Evolutionary conservation across 352 stramenopile genomes (phyloP), one percentile per base, ranked within the genome.

Genomic region (Aphanomyces invadans): DNA sequence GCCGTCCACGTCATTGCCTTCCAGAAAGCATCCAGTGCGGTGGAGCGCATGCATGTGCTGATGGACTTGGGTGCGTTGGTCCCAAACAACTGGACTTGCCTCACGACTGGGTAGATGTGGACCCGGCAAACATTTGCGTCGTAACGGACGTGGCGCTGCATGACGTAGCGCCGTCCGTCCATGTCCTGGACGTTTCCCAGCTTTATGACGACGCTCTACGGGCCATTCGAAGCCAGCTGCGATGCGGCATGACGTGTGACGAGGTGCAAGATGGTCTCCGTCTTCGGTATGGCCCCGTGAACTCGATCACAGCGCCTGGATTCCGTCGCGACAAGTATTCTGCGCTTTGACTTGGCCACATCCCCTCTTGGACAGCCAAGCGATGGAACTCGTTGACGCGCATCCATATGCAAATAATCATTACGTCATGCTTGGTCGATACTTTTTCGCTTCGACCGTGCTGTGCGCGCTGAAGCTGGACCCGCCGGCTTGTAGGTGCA

Each of bases 381-480:
- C n/a, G n/a, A n/a, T n/a, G n/a, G n/a, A n/a, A n/a, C n/a, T n/a
- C n/a, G n/a, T n/a, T n/a, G n/a, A n/a, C n/a, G n/a, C n/a, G n/a
- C n/a, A n/a, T n/a, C n/a, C n/a, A n/a, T n/a, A n/a, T n/a, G n/a
- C n/a, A n/a, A n/a, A n/a, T n/a, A n/a, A n/a, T 21, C 1, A 3
- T 57, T 74, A 79, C 2, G 77, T 95, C 81, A 92, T 95, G 28
- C 73, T 81, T 3, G 83, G 84, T 44, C 83, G 75, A 62, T 95
- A 95, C 68, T 92, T 92, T 68, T 95, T 95, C 38, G 86, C 86
- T 56, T 95, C 83, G 2, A 95, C 86, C 11, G 70, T 87, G 75
- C 86, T 95, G 72, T 95, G 86, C 0, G 86, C 86, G 62, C 82
- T 92, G 69, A 89, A 95, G 32, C 79, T 79, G 23, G 86, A 89